Conservation (phyloP, 257 asterid genomes). For the Fraxinus pennsylvanica region DNA sequence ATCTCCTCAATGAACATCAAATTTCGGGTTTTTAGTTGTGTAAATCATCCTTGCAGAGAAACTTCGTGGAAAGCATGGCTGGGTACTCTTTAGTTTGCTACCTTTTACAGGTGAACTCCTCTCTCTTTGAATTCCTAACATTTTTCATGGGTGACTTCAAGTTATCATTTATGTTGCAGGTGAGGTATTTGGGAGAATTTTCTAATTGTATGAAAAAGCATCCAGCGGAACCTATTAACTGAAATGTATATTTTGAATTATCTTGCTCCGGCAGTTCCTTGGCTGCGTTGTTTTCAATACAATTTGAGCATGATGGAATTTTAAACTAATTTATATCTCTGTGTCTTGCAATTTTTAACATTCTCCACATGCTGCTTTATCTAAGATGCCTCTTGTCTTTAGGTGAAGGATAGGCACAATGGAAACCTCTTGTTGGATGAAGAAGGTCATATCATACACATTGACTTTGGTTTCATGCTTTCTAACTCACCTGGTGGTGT, state of each 20-base stretch:
- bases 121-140: neutral
- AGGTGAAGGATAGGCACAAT: conserved; percentile 97
- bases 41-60: conserved; percentile 48
- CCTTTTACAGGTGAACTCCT: conserved; percentile 66
- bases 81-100: conserved; percentile 98
- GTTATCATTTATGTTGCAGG: neutral
- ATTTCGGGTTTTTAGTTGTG: conserved; percentile 8
- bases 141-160: neutral
- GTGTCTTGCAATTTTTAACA: conserved; percentile 3
- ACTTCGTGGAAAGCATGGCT: conserved; percentile 99
- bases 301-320: neutral
- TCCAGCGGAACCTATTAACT: neutral
- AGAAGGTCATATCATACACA: conserved; percentile 99
- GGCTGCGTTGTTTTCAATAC: neutral
- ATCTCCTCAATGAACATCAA: neutral
- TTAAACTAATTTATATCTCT: conserved; percentile 7
- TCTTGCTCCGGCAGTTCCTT: neutral
- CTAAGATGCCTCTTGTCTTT: conserved; percentile 18
- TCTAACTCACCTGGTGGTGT: conserved; percentile 99
- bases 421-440: conserved; percentile 98
- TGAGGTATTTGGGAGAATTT: neutral
- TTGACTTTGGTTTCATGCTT: conserved; percentile 99
- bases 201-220: neutral
- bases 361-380: conserved; percentile 20
- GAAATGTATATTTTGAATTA: neutral